Evolutionary conservation across 352 stramenopile species (phyloP), one percentile per base, ranked within the genome.

Genomic region (Phytophthora vignae): DNA sequence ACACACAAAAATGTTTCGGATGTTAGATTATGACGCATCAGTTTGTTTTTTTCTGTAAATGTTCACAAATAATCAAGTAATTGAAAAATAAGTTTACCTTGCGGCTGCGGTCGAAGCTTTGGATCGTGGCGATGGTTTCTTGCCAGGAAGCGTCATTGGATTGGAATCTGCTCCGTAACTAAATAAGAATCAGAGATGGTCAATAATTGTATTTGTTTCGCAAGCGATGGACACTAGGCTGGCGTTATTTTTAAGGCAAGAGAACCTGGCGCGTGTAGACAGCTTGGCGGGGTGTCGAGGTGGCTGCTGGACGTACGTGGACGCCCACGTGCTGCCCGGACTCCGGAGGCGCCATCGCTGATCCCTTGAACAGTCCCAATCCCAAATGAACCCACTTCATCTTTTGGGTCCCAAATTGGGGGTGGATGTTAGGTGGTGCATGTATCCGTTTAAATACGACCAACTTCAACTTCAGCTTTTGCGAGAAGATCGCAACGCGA

Each of bases 101-200:
- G 31, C 62, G 69, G 19, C 77, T 72, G 52, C 66, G 58, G 53
- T 87, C 79, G 44, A 85, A 74, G 29, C 72, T 75, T 33, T 68
- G 69, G 36, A 89, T 72, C 17, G 68, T 84, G 40, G 44, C 56
- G 40, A 89, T 71, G 1, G 77, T 85, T 15, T 64, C 55, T 55
- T 67, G 60, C 77, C 75, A 82, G 11, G 55, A 12, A 12, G 69
- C 42, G 44, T 79, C 72, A 53, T 85, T 79, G 19, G 61, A 64
- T 40, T 67, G 38, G 44, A 64, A 76, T 55, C 59, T 64, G 69
- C 25, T 56, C 9, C 55, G 38, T 31, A 76, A 40, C 69, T 76
- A 50, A 17, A 42, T 10, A 40, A 19, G 22, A 59, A 46, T 15
- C 54, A 48, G n/a, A 64, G 9, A 4, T 42, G 36, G 36, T 42